These are phyloP conservation scores for Fusarium miscanthi DNA, from an alignment of 2,329 filamentous ascomycete genomes.

Conservation along the genomic window DNA sequence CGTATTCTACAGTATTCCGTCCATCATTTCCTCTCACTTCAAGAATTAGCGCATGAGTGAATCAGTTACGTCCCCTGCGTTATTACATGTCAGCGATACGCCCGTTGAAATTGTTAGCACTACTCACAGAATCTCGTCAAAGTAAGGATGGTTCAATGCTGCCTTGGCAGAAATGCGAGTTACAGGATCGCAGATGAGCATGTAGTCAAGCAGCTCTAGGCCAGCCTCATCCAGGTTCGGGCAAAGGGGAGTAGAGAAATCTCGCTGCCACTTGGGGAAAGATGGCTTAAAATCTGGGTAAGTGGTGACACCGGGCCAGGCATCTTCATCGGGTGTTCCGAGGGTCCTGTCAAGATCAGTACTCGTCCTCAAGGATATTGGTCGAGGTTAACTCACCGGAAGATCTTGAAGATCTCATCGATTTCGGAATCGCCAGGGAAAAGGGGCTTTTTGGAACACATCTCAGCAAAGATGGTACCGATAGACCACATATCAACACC, in stretches of 20 bases:
- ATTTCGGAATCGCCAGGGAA: conserved; percentile 87
- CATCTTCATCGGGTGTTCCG: conserved; percentile 83
- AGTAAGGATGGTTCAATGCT: conserved; percentile 86
- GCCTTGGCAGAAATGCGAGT: conserved; percentile 90
- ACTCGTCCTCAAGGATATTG: background rate
- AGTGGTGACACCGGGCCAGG: conserved; percentile 90
- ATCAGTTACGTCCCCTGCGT: conserved; percentile 4
- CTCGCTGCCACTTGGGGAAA: conserved; percentile 90
- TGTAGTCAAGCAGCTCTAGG: conserved; percentile 73
- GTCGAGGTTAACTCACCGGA: conserved; percentile 68
- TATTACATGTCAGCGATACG: fast-evolving
- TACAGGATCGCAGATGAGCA: conserved; percentile 89
- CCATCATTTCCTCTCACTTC: background rate
- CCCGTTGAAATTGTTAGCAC: fast-evolving
- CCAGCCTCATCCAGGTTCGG: conserved; percentile 78
- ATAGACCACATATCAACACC: conserved; percentile 97
- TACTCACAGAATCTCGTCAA: conserved; percentile 56
- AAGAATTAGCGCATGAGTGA: background rate
- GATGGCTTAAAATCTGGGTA: conserved; percentile 94
- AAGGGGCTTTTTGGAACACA: conserved; percentile 92
- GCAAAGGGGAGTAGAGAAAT: conserved; percentile 73
- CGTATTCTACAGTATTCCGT: background rate
- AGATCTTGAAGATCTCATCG: conserved; percentile 64
- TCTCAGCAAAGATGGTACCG: conserved; percentile 94
- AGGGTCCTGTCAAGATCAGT: conserved; percentile 65